phyloP scores from a whole-genome alignment of 2,329 filamentous ascomycete species.

The Xylariaceae sp. region DNA sequence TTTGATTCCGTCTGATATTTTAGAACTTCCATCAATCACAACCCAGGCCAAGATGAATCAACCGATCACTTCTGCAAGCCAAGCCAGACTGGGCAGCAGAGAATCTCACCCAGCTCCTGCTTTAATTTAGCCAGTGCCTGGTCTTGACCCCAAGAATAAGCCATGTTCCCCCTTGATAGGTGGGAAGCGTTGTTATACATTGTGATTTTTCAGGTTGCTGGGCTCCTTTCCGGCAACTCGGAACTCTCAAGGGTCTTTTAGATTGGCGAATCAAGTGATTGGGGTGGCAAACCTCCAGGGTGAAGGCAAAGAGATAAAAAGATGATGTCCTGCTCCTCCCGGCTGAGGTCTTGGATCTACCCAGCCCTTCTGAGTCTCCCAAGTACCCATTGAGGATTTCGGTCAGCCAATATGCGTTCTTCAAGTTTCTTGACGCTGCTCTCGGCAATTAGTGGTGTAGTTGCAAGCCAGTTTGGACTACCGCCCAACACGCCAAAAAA shows the following conservation, averaged over 20 bases:
- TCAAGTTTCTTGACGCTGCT: constrained; percentile 32
- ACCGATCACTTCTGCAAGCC: not conserved
- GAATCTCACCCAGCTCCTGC: not conserved
- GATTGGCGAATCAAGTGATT: not conserved
- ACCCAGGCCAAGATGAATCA: not conserved
- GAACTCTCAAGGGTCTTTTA: not conserved
- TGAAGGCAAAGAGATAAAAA: constrained; percentile 10
- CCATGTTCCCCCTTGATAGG: constrained; percentile 13
- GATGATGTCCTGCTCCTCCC: not conserved
- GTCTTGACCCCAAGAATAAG: not conserved
- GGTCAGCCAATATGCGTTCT: constrained; percentile 33
- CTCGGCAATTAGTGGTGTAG: constrained; percentile 34
- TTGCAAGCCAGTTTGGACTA: constrained; percentile 36
- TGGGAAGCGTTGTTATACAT: constrained; percentile 13
- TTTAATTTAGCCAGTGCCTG: constrained; percentile 15
- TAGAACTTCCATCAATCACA: constrained; percentile 37
- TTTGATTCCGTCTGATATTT: constrained; percentile 1
- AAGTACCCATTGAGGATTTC: not conserved
- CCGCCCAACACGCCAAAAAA: constrained; percentile 45
- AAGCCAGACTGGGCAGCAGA: not conserved
- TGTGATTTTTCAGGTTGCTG: not conserved
- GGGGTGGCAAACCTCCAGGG: not conserved
- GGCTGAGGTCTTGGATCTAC: not conserved
- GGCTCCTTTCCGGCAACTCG: not conserved
- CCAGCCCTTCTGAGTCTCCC: not conserved